Base-by-base conservation (phyloP, 1,284 basidiomycete genomes). In the Athelia sp. region DNA sequence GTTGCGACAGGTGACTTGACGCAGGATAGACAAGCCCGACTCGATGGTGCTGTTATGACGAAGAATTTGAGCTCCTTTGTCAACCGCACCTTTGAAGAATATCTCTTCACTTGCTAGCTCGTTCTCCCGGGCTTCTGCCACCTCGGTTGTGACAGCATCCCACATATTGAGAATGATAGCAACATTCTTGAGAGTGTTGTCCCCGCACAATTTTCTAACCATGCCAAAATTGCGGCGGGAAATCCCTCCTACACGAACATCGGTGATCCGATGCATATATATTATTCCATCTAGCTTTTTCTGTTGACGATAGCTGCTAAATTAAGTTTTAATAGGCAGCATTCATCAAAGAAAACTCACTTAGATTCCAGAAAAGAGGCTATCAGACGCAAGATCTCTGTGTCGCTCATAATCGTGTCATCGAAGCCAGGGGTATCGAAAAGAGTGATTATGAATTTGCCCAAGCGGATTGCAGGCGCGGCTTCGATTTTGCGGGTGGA, bases 221-320 rank as follows among this genome's bases (percentile, higher is more conserved):
- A 78, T 69, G 34, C 64, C 65, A 50, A 79, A 77, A 58, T 74
- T 80, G 40, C 74, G 71, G 19, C 66, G 65, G n/a, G 75, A 75
- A 21, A 74, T 73, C 22, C 78, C 77, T 34, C 74, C 74, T 56
- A 81, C 67, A 19, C 76, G 63, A 58, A 70, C 64, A 54, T 80
- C 78, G 46, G 74, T 70, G 53, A 81, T 81, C 4, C 75, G 70
- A 54, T 81, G 78, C 63, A 79, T 66, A 60, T 80, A 81, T 43
- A 81, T 70, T 56, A 81, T 66, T 0, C 78, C 79, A 3, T 70
- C 65, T 19, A 81, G 64, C 47, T 68, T 72, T 47, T 56, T 57
- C 23, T 69, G 70, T 43, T 68, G 61, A 50, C 71, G 63, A 52
- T 75, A 69, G 46, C 75, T 78, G 56, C 2, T 45, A 44, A 32